A percentile compares a stretch with the other conserved stretches of the same genome.
These are phyloP conservation scores for Dispira simplex DNA, from an alignment of 192 early-diverging fungal genomes.

Conservation along the genomic window DNA sequence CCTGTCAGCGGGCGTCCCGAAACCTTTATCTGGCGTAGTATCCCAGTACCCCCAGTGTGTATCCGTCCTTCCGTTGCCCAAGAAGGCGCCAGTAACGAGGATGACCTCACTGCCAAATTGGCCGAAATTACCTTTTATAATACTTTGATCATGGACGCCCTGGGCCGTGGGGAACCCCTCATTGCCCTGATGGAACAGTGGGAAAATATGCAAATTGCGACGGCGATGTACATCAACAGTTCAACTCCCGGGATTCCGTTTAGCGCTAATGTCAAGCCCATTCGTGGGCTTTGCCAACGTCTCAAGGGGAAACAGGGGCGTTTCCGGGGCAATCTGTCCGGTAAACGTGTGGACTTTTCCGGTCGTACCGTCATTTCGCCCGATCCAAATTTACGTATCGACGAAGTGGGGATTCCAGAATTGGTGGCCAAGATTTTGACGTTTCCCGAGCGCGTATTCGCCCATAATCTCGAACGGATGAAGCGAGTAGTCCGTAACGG, in stretches of 20 bases:
- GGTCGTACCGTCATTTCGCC: slow-evolving; percentile 98
- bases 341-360: slow-evolving; percentile 99
- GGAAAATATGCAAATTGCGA: slow-evolving; percentile 87
- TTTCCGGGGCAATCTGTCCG: slow-evolving; percentile 96
- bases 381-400: slow-evolving; percentile 96
- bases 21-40: slow-evolving; percentile 82
- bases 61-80: slow-evolving; percentile 91
- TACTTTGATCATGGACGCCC: slow-evolving; percentile 72
- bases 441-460: slow-evolving; percentile 89
- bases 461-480: slow-evolving; percentile 72
- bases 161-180: slow-evolving; percentile 67
- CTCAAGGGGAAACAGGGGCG: slow-evolving; percentile 98
- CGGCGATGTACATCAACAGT: slow-evolving; percentile 94
- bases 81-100: slow-evolving; percentile 78
- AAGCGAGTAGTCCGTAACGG: slow-evolving; percentile 69
- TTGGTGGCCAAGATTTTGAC: slow-evolving; percentile 84
- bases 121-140: slow-evolving; percentile 91
- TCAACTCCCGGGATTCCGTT: slow-evolving; percentile 84
- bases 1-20: slow-evolving; percentile 76
- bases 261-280: slow-evolving; percentile 82
- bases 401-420: slow-evolving; percentile 87
- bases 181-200: slow-evolving; percentile 78
- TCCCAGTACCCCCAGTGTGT: slow-evolving; percentile 91
- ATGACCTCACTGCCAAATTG: slow-evolving; percentile 90
- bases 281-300: slow-evolving; percentile 92